A percentile compares a stretch with the other conserved stretches of the same genome.
These are phyloP conservation scores for Lotus japonicus DNA, from an alignment of 306 rosid species.

Conservation along the genomic window DNA sequence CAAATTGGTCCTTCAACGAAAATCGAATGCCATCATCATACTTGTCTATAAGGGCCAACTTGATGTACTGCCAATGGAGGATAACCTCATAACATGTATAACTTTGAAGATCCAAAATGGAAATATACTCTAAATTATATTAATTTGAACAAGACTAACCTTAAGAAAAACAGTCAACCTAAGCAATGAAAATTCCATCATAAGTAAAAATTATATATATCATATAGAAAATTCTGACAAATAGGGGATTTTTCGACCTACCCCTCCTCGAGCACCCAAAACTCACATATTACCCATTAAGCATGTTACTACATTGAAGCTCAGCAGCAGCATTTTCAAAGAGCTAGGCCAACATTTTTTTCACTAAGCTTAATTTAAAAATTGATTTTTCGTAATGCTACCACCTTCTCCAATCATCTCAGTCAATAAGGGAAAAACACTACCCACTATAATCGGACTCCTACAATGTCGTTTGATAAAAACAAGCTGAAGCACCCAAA, in stretches of 20 bases:
- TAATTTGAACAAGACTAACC: neutral
- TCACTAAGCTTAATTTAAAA: neutral
- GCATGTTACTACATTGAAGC: neutral
- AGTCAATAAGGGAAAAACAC: constrained; percentile 1
- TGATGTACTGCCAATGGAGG: constrained; percentile 2
- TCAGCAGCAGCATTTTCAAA: constrained; percentile 21
- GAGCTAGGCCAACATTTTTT: neutral
- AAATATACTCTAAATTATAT: neutral
- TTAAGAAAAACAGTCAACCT: neutral
- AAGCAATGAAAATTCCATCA: neutral
- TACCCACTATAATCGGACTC: constrained; percentile 13
- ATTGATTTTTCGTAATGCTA: neutral
- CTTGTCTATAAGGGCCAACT: constrained; percentile 8
- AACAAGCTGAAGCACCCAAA: constrained; percentile 2
- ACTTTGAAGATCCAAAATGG: neutral
- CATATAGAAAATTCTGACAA: neutral
- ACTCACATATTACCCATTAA: neutral
- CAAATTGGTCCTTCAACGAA: constrained; percentile 1
- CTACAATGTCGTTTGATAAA: neutral
- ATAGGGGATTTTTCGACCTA: neutral
- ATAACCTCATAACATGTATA: neutral
- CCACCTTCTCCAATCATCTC: neutral
- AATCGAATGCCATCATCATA: neutral
- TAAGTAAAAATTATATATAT: neutral
- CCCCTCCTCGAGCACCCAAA: constrained; percentile 1